Evolutionary conservation across 495 filamentous ascomycete genomes (phyloP).

Genomic region (Penicillium bovifimosum): DNA sequence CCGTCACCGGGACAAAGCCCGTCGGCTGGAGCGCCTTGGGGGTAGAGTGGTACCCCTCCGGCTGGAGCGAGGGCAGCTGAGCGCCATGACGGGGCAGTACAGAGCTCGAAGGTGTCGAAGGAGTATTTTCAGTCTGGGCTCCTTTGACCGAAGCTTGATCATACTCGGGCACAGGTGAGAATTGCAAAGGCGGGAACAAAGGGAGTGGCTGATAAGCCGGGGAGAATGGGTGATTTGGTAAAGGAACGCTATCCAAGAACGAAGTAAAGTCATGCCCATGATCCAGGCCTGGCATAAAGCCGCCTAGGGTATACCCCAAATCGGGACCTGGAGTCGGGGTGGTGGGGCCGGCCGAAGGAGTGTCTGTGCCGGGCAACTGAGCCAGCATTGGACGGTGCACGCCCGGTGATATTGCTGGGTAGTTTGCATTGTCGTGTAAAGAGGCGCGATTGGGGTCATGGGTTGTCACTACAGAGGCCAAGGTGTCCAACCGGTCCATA

Average conservation of each 20-base stretch:
- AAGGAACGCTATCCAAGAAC: constrained; percentile 37
- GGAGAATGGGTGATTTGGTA: constrained; percentile 38
- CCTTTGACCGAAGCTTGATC: constrained; percentile 21
- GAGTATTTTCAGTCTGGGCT: constrained; percentile 8
- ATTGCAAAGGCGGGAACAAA: constrained; percentile 31
- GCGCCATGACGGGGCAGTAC: constrained; percentile 36
- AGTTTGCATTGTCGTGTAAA: constrained; percentile 7
- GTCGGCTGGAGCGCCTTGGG: constrained; percentile 28
- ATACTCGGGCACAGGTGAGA: constrained; percentile 28
- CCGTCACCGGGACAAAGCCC: constrained; percentile 31
- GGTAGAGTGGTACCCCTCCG: constrained; percentile 28
- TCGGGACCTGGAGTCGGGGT: constrained; percentile 17
- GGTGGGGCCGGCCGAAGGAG: constrained; percentile 14
- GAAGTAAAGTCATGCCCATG: constrained; percentile 39
- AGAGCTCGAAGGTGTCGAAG: constrained; percentile 30
- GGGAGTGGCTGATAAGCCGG: constrained; percentile 38
- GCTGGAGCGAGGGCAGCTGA: constrained; percentile 37
- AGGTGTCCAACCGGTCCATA: constrained; percentile 29
- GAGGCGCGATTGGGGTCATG: constrained; percentile 14
- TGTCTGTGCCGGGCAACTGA: constrained; percentile 11
- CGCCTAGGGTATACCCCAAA: constrained; percentile 28
- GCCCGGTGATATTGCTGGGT: neutral
- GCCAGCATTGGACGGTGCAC: constrained; percentile 14
- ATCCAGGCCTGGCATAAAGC: constrained; percentile 17
- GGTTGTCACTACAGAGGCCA: constrained; percentile 32